A percentile compares a stretch with the other conserved stretches of the same genome.
phyloP scores from a whole-genome alignment of 1,139 yeast genomes.

The Pichia norvegensis region DNA sequence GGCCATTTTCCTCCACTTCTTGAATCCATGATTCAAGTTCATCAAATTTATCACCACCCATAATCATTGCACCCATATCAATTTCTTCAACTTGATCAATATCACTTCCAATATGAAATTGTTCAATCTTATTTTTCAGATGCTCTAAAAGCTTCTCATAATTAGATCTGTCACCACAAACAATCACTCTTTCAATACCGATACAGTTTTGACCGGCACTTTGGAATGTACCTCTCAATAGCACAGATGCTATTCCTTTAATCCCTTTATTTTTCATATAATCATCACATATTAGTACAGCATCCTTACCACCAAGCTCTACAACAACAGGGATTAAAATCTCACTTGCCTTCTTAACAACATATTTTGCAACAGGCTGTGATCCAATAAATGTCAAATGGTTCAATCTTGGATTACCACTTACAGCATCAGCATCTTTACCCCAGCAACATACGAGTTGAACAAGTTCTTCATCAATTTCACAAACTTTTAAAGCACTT shows the following conservation, averaged over 20 bases:
- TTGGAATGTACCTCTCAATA: constrained; percentile 92
- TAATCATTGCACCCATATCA: constrained; percentile 94
- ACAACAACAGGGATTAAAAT: constrained; percentile 87
- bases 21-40: constrained; percentile 55
- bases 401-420: constrained; percentile 71
- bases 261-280: constrained; percentile 40
- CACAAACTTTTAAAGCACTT: constrained; percentile 63
- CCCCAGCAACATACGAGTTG: constrained; percentile 78
- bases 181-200: constrained; percentile 86
- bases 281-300: constrained; percentile 76
- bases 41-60: constrained; percentile 61
- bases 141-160: constrained; percentile 56
- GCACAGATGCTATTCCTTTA: constrained; percentile 62
- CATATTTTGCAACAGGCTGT: constrained; percentile 86
- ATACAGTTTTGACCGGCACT: constrained; percentile 97
- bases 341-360: constrained; percentile 71
- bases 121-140: constrained; percentile 48
- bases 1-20: constrained; percentile 71
- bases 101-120: constrained; percentile 76
- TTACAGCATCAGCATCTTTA: constrained; percentile 76
- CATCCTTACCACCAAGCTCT: constrained; percentile 94
- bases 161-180: constrained; percentile 44
- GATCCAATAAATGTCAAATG: constrained; percentile 95
- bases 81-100: constrained; percentile 84
- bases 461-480: constrained; percentile 71